These are phyloP conservation scores for Hypoxylon sp. DNA, from an alignment of 2,329 filamentous ascomycete genomes.

Conservation along the genomic window DNA sequence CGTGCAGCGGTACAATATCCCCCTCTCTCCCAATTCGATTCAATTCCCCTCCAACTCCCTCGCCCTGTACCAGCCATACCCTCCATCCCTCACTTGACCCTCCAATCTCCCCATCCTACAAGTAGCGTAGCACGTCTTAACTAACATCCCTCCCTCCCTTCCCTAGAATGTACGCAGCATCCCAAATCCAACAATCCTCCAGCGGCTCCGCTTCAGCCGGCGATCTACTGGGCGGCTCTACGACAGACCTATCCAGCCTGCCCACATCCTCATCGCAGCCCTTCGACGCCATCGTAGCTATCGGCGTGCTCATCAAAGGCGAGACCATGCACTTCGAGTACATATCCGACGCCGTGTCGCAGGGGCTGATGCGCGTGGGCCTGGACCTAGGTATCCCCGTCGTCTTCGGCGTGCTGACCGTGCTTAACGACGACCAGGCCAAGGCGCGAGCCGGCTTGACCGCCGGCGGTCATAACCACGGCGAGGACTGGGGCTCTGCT, in stretches of 20 bases:
- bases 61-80: neutral
- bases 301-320: conserved; percentile 97
- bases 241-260: conserved; percentile 75
- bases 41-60: conserved; percentile 22
- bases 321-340: conserved; percentile 99
- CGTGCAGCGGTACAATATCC: conserved; percentile 78
- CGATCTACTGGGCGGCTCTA: conserved; percentile 79
- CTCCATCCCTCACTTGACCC: neutral
- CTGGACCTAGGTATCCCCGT: conserved; percentile 91
- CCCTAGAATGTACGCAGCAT: conserved; percentile 83
- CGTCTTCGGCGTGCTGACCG: conserved; percentile 91
- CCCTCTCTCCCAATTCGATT: neutral
- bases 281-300: conserved; percentile 95
- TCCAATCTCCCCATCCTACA: neutral
- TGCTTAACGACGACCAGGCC: conserved; percentile 90
- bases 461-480: conserved; percentile 86
- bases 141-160: conserved; percentile 20
- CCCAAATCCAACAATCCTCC: conserved; percentile 83
- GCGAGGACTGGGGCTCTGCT: conserved; percentile 94
- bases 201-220: conserved; percentile 76
- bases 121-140: neutral
- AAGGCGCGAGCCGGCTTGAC: conserved; percentile 83
- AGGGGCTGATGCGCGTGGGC: conserved; percentile 95
- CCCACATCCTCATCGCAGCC: conserved; percentile 65
- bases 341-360: conserved; percentile 90